Conservation (phyloP, 768 basidiomycete genomes). For the Dentipellis sp. region DNA sequence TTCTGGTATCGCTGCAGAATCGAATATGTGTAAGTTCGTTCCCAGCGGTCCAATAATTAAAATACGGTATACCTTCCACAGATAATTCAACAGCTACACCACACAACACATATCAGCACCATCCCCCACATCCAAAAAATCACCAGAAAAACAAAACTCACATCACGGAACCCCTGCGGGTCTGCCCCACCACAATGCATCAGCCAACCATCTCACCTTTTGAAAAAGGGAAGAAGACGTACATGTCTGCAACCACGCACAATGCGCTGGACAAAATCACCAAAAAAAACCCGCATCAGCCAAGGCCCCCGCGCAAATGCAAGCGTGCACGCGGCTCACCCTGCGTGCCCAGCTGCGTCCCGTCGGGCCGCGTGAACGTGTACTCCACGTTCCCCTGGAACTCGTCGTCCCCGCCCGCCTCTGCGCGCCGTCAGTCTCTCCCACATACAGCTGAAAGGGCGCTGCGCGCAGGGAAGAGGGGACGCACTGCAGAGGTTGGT, state of each 20-base stretch:
- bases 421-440: conserved; percentile 20
- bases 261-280: conserved; percentile 39
- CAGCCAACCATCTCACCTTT: background rate
- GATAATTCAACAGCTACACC: conserved; percentile 50
- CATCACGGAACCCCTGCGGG: conserved; percentile 57
- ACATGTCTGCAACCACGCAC: conserved; percentile 62
- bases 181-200: conserved; percentile 25
- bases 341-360: conserved; percentile 58
- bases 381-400: conserved; percentile 61
- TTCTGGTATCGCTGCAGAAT: conserved; percentile 30
- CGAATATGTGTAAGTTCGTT: background rate
- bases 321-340: conserved; percentile 26
- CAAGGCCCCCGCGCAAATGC: background rate
- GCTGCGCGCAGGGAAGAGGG: background rate
- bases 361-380: conserved; percentile 61
- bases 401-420: conserved; percentile 57
- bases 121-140: too few species aligned
- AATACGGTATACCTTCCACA: conserved; percentile 44
- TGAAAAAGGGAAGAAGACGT: conserved; percentile 18
- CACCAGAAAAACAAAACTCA: conserved; percentile 19
- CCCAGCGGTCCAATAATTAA: too few species aligned
- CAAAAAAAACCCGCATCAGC: background rate
- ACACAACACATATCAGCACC: background rate
- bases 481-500: conserved; percentile 42
- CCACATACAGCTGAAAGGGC: background rate